phyloP scores from a whole-genome alignment of 495 filamentous ascomycete species.

The Tuber aestivum region DNA sequence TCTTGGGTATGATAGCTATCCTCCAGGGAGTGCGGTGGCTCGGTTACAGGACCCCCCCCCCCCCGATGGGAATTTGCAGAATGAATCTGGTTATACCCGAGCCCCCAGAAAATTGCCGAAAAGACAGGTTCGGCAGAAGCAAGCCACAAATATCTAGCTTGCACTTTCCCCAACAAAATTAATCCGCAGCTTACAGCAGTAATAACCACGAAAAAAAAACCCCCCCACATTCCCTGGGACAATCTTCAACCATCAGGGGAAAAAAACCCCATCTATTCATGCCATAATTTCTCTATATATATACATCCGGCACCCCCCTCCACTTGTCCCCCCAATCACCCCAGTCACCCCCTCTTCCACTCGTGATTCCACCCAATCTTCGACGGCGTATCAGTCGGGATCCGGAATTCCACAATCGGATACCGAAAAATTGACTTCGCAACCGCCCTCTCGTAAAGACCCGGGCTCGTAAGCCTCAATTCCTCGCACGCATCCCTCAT shows the following conservation, averaged over 20 bases:
- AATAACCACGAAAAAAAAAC: neutral
- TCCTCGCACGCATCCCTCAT: slow-evolving; percentile 67
- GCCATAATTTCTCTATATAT: neutral
- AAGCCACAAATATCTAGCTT: neutral
- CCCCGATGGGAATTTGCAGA: too few species aligned
- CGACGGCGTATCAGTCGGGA: slow-evolving; percentile 47
- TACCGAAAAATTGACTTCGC: slow-evolving; percentile 55
- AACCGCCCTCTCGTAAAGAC: slow-evolving; percentile 62
- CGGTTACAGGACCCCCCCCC: neutral
- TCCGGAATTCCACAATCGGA: slow-evolving; percentile 42
- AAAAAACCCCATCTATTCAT: neutral
- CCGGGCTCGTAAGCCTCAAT: slow-evolving; percentile 54
- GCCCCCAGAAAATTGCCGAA: neutral
- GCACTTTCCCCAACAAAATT: neutral
- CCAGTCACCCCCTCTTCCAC: slow-evolving; percentile 42
- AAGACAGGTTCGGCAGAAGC: neutral
- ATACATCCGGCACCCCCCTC: neutral
- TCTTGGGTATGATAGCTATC: neutral
- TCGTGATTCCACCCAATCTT: slow-evolving; percentile 62
- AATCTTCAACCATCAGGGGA: neutral
- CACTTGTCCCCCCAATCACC: neutral
- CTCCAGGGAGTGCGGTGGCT: neutral
- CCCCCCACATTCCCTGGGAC: neutral
- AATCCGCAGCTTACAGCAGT: neutral
- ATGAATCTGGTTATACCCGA: neutral